phyloP scores from a whole-genome alignment of 768 basidiomycete species.

The Neoboletus magnificus region DNA sequence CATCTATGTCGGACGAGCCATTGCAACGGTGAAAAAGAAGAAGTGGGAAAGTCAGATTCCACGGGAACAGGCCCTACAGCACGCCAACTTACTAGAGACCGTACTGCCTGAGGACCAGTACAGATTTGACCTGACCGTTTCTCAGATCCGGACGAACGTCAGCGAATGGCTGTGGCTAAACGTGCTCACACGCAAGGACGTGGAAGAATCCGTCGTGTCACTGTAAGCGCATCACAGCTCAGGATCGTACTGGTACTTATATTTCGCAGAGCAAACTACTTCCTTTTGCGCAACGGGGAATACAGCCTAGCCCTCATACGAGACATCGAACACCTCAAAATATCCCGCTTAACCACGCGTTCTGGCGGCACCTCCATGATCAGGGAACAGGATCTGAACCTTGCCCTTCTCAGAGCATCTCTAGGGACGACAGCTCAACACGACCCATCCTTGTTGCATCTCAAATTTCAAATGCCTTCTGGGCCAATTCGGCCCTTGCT shows the following conservation, averaged over 20 bases:
- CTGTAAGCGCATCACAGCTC: constrained; percentile 49
- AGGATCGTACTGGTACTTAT: constrained; percentile 4
- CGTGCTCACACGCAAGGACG: constrained; percentile 77
- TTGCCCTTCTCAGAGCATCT: constrained; percentile 82
- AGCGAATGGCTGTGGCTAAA: constrained; percentile 96
- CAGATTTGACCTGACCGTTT: constrained; percentile 69
- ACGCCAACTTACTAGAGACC: constrained; percentile 60
- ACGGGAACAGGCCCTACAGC: constrained; percentile 56
- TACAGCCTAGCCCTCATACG: constrained; percentile 80
- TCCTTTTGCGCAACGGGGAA: constrained; percentile 85
- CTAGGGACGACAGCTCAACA: constrained; percentile 86
- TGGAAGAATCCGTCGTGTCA: constrained; percentile 81
- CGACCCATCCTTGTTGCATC: constrained; percentile 68
- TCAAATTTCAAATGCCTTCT: constrained; percentile 74
- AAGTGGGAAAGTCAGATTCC: constrained; percentile 80
- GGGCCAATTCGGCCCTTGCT: constrained; percentile 81
- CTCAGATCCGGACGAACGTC: constrained; percentile 72
- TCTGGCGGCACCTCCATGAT: constrained; percentile 71
- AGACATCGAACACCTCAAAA: constrained; percentile 81
- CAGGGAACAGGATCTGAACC: constrained; percentile 85
- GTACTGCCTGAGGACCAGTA: constrained; percentile 76
- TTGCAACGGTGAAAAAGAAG: constrained; percentile 77
- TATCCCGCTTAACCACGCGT: constrained; percentile 69
- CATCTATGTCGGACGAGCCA: constrained; percentile 80
- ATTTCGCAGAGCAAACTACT: constrained; percentile 71